A percentile compares a stretch with the other conserved stretches of the same genome.
Conservation (phyloP, 176 grass and related monocot species). For the Puccinellia tenuiflora region DNA sequence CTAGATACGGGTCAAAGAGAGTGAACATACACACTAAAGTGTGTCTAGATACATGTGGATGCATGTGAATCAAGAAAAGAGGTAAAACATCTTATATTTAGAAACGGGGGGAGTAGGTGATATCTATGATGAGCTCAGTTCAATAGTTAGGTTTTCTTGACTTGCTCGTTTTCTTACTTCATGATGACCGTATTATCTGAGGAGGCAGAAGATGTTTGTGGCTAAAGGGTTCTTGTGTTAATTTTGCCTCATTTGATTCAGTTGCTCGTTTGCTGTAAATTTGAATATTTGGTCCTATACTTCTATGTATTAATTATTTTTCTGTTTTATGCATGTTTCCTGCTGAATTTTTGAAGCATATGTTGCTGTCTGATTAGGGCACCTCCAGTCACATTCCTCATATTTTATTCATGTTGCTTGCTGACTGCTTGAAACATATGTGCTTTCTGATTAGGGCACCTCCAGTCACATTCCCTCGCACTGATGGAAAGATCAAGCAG, state of each 20-base stretch:
- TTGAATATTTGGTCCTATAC: background rate
- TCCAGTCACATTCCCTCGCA: constrained; percentile 59
- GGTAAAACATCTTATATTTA: too few species aligned
- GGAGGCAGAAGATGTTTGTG: background rate
- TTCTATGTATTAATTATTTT: background rate
- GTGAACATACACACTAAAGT: too few species aligned
- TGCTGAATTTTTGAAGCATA: background rate
- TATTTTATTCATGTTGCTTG: background rate
- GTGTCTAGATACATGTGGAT: too few species aligned
- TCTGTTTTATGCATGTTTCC: background rate
- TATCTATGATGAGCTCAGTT: background rate
- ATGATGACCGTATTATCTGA: background rate
- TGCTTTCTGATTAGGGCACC: constrained; percentile 46
- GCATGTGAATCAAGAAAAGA: too few species aligned
- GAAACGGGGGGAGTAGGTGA: too few species aligned
- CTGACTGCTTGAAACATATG: background rate
- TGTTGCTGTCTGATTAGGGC: constrained; percentile 26
- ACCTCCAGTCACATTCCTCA: constrained; percentile 46
- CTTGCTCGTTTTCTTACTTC: background rate
- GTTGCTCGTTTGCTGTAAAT: background rate
- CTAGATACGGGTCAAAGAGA: too few species aligned
- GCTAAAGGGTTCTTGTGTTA: background rate
- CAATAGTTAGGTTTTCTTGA: background rate
- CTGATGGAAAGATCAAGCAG: constrained; percentile 51
- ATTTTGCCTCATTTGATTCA: background rate